Evolutionary conservation across 306 rosid genomes (phyloP).

Genomic region (Hippophae gyantsensis): DNA sequence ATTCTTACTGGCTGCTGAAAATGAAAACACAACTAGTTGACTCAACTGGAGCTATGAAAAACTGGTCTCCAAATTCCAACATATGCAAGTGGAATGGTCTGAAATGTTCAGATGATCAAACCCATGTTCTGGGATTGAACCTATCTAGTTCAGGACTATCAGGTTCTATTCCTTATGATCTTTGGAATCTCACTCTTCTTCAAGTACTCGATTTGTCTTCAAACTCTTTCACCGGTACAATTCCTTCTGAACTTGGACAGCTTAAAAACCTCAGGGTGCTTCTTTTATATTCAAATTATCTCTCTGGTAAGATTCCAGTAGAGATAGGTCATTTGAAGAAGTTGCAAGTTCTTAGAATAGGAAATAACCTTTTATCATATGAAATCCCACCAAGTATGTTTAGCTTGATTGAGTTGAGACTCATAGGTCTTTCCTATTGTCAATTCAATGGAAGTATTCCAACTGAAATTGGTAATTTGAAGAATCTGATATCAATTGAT

Average conservation of each 20-base stretch:
- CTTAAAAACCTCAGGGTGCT: slow-evolving; percentile 53
- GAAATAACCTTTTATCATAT: slow-evolving; percentile 65
- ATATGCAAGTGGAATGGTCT: slow-evolving; percentile 70
- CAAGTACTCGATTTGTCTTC: slow-evolving; percentile 76
- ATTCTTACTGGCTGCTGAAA: slow-evolving; percentile 53
- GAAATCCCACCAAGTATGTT: slow-evolving; percentile 51
- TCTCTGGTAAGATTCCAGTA: slow-evolving; percentile 67
- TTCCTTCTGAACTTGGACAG: slow-evolving; percentile 55
- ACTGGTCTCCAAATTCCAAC: slow-evolving; percentile 58
- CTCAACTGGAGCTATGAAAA: slow-evolving; percentile 46
- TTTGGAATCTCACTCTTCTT: slow-evolving; percentile 44
- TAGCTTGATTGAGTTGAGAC: slow-evolving; percentile 56
- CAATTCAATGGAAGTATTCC: slow-evolving; percentile 81
- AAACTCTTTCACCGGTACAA: slow-evolving; percentile 55
- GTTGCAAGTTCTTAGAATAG: slow-evolving; percentile 74
- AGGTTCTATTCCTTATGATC: slow-evolving; percentile 50
- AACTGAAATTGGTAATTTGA: slow-evolving; percentile 51
- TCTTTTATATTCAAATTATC: slow-evolving; percentile 52
- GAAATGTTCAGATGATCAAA: slow-evolving; percentile 46
- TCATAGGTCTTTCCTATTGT: slow-evolving; percentile 61
- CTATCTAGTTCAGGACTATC: slow-evolving; percentile 64
- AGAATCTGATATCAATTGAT: slow-evolving; percentile 62
- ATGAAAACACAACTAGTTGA: slow-evolving; percentile 59
- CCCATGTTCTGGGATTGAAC: slow-evolving; percentile 44
- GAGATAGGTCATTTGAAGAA: slow-evolving; percentile 71